These are phyloP conservation scores for Tilletiaria anomala DNA, from an alignment of 1,284 basidiomycete species.

Conservation along the genomic window DNA sequence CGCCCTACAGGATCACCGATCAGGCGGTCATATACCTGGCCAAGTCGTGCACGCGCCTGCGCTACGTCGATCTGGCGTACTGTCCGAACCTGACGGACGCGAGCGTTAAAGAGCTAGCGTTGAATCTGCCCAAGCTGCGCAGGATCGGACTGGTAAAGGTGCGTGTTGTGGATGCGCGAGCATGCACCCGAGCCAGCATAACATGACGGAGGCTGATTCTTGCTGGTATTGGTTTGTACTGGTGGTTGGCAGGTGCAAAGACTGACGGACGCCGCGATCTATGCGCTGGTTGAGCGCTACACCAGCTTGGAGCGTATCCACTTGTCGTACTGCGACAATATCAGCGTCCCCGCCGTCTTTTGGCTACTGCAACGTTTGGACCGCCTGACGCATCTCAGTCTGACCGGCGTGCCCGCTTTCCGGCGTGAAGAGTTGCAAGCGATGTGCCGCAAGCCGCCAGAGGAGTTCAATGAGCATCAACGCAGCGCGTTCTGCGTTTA, in stretches of 20 bases:
- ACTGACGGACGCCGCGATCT: constrained; percentile 83
- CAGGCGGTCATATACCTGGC: constrained; percentile 70
- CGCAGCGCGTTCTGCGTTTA: constrained; percentile 92
- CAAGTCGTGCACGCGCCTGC: constrained; percentile 71
- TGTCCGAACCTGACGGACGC: constrained; percentile 79
- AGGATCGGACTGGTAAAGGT: constrained; percentile 88
- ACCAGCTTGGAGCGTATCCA: constrained; percentile 82
- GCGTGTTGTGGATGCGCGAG: constrained; percentile 36
- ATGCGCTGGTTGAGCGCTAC: constrained; percentile 57
- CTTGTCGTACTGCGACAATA: constrained; percentile 90
- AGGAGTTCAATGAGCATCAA: constrained; percentile 87
- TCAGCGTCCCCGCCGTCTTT: constrained; percentile 78
- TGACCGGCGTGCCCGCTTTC: constrained; percentile 92
- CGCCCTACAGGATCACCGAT: constrained; percentile 72
- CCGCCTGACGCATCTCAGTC: constrained; percentile 80
- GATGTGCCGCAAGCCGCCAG: constrained; percentile 76
- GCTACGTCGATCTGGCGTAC: constrained; percentile 97
- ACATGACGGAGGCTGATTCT: neutral
- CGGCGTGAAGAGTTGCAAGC: constrained; percentile 67
- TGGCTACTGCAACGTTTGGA: constrained; percentile 73
- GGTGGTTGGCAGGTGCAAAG: constrained; percentile 53
- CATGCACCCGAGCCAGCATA: neutral
- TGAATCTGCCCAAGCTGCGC: constrained; percentile 68
- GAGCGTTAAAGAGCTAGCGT: constrained; percentile 78
- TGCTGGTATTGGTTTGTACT: neutral